These are phyloP conservation scores for Erucastrum elatum DNA, from an alignment of 345 rosid species.

Conservation along the genomic window DNA sequence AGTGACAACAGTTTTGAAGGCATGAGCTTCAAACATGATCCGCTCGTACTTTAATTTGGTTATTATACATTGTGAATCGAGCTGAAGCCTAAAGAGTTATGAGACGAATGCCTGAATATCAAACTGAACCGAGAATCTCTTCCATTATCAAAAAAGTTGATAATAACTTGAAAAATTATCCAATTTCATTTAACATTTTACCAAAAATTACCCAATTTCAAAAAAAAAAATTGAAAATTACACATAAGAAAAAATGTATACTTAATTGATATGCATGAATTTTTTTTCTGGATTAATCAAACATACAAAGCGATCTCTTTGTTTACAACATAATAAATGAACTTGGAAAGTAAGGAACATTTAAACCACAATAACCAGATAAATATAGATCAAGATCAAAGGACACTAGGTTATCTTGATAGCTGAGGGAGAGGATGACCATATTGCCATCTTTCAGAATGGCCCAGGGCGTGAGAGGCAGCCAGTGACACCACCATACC, in stretches of 20 bases:
- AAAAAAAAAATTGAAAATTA: neutral
- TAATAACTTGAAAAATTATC: neutral
- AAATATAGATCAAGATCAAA: constrained; percentile 23
- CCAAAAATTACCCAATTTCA: too few species aligned
- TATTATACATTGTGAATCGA: neutral
- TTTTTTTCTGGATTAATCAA: neutral
- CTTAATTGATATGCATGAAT: neutral
- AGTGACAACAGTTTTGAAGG: neutral
- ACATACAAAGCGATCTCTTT: neutral
- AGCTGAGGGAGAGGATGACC: constrained; percentile 1
- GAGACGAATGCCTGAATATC: neutral
- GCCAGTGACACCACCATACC: neutral
- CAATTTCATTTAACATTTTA: too few species aligned
- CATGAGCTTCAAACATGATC: neutral
- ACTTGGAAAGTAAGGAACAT: constrained; percentile 18
- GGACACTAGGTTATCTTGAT: neutral
- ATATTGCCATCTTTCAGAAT: neutral
- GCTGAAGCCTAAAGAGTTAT: neutral
- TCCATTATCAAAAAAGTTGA: neutral
- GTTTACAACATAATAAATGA: neutral
- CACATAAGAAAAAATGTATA: neutral
- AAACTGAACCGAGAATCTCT: neutral
- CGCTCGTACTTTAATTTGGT: neutral
- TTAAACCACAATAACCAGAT: neutral
- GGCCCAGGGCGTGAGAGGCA: neutral